A percentile compares a stretch with the other conserved stretches of the same genome.
Evolutionary conservation across 176 grass and related monocot genomes (phyloP).

Genomic region (Ananas comosus): DNA sequence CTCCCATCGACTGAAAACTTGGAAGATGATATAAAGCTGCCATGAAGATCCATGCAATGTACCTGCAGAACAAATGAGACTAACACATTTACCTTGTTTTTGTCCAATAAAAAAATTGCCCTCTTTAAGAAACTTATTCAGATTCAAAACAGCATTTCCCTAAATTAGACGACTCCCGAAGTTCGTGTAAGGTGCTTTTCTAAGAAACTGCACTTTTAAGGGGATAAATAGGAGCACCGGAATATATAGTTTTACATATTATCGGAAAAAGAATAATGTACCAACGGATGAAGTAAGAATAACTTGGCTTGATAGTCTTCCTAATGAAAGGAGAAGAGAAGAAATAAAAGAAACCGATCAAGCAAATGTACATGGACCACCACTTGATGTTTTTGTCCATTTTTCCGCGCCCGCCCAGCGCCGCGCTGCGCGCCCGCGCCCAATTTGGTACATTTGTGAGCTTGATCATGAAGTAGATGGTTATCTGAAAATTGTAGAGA

Average conservation of each 20-base stretch:
- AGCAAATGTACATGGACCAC: slow-evolving; percentile 99
- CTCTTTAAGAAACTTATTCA: too few species aligned
- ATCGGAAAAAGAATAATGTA: slow-evolving; percentile 24
- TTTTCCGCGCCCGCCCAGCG: too few species aligned
- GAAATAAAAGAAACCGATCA: slow-evolving; percentile 97
- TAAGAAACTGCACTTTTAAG: not conserved
- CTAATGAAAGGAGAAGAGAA: slow-evolving; percentile 98
- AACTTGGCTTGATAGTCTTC: slow-evolving; percentile 88
- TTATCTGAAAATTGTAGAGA: slow-evolving; percentile 88
- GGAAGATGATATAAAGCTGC: slow-evolving; percentile 96
- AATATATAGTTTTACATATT: not conserved
- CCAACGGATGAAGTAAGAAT: slow-evolving; percentile 97
- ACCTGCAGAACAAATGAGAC: slow-evolving; percentile 47
- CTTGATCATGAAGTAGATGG: slow-evolving; percentile 94
- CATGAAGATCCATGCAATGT: slow-evolving; percentile 96
- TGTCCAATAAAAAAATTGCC: not conserved
- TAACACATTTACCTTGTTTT: slow-evolving; percentile 13
- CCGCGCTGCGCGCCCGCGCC: too few species aligned
- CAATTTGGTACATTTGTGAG: too few species aligned
- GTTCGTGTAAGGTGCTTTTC: too few species aligned
- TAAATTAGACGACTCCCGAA: too few species aligned
- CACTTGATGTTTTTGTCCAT: slow-evolving; percentile 98
- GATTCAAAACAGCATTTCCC: too few species aligned
- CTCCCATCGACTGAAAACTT: slow-evolving; percentile 97
- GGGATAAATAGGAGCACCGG: not conserved